Evolutionary conservation across 345 rosid species (phyloP).

Genomic region (Geranium brycei): DNA sequence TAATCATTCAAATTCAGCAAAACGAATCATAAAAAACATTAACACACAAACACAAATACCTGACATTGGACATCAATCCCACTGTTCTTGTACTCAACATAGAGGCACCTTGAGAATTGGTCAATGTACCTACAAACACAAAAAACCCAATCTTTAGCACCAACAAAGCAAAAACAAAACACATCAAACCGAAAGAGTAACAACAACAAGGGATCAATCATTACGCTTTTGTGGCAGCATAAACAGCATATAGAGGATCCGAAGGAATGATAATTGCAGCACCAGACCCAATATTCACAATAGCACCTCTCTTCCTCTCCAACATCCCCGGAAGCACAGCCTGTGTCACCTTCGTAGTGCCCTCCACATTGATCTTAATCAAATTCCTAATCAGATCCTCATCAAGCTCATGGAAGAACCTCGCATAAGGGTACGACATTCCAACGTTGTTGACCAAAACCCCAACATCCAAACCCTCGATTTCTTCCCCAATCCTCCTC

Average conservation of each 20-base stretch:
- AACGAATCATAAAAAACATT: too few species aligned
- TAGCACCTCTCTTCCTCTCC: conserved; percentile 79
- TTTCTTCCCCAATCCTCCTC: conserved; percentile 39
- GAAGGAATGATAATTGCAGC: conserved; percentile 82
- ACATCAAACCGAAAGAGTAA: not conserved
- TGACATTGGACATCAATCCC: conserved; percentile 59
- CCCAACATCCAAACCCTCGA: conserved; percentile 72
- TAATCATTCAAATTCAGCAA: too few species aligned
- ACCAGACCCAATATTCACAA: conserved; percentile 91
- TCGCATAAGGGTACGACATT: conserved; percentile 81
- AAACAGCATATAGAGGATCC: conserved; percentile 87
- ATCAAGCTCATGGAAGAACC: conserved; percentile 86
- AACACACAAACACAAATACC: conserved; percentile 8
- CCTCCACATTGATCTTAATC: conserved; percentile 74
- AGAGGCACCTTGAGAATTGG: conserved; percentile 74
- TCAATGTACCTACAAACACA: conserved; percentile 56
- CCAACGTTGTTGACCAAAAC: conserved; percentile 82
- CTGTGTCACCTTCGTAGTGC: conserved; percentile 82
- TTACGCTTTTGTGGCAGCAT: conserved; percentile 89
- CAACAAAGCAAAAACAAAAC: not conserved
- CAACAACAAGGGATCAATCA: not conserved
- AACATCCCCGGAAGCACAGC: conserved; percentile 76
- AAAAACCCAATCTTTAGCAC: not conserved
- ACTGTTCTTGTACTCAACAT: conserved; percentile 79
- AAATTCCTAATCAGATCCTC: conserved; percentile 45